Conservation (phyloP, 306 rosid species). For the Canavalia ensiformis region DNA sequence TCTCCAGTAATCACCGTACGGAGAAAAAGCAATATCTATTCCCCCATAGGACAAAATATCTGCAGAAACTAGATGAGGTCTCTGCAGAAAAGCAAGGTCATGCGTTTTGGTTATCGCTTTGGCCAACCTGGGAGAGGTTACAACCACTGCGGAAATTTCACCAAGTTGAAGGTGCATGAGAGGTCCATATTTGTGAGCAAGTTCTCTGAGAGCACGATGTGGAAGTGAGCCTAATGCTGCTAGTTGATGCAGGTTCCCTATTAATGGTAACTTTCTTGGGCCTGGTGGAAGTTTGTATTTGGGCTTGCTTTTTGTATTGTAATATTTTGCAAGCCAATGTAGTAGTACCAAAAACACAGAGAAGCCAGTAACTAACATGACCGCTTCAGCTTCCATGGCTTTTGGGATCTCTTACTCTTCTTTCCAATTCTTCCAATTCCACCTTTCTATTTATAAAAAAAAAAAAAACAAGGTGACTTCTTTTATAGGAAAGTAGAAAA, state of each 20-base stretch:
- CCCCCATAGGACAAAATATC: background rate
- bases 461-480: no score
- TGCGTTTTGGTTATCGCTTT: conserved; percentile 39
- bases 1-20: conserved; percentile 37
- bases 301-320: background rate
- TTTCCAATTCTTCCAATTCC: no score
- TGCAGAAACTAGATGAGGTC: background rate
- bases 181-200: conserved; percentile 35
- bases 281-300: conserved; percentile 24
- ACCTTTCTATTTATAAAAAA: no score
- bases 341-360: background rate
- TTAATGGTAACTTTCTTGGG: conserved; percentile 43
- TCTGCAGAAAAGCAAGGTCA: conserved; percentile 21
- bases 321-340: conserved; percentile 28
- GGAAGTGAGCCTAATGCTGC: conserved; percentile 34
- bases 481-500: no score
- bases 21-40: conserved; percentile 21
- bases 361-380: background rate
- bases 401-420: background rate
- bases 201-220: conserved; percentile 11
- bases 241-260: conserved; percentile 49
- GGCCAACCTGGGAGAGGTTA: conserved; percentile 26
- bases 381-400: background rate
- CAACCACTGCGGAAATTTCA: conserved; percentile 16
- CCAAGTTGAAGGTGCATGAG: conserved; percentile 45